Percentiles rank a stretch among this genome's conserved stretches.
Evolutionary conservation across 164 flowering plant genomes (phyloP).

Genomic region (Vitis cinerea): DNA sequence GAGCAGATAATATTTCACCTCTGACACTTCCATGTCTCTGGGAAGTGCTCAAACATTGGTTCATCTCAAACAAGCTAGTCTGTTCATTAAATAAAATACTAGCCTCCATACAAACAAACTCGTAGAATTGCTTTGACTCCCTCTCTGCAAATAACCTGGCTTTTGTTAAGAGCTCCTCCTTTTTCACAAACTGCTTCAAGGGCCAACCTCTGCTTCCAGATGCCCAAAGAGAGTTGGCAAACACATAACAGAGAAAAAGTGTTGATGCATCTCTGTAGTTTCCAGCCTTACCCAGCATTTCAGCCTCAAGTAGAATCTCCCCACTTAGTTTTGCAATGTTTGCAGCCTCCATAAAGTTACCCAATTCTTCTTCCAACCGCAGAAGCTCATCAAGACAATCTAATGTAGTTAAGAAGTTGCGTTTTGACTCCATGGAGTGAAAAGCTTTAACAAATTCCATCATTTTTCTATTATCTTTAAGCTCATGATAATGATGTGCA

Average conservation of each 20-base stretch:
- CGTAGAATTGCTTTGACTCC: constrained; percentile 21
- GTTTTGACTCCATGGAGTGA: constrained; percentile 29
- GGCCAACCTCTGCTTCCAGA: constrained; percentile 57
- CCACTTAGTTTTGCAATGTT: constrained; percentile 46
- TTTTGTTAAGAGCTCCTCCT: constrained; percentile 38
- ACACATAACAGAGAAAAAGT: constrained; percentile 36
- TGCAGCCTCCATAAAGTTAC: constrained; percentile 58
- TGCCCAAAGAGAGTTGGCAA: constrained; percentile 46
- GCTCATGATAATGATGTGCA: constrained; percentile 43
- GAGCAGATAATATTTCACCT: constrained; percentile 39
- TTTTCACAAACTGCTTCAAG: constrained; percentile 32
- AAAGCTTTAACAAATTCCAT: constrained; percentile 47
- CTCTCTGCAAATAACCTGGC: constrained; percentile 33
- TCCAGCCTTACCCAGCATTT: constrained; percentile 47
- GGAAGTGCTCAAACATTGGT: constrained; percentile 24
- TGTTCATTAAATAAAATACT: constrained; percentile 30
- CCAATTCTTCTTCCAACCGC: constrained; percentile 41
- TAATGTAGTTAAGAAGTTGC: constrained; percentile 27
- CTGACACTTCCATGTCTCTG: constrained; percentile 22
- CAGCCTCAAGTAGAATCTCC: constrained; percentile 43
- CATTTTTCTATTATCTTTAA: constrained; percentile 35
- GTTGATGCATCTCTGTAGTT: constrained; percentile 37
- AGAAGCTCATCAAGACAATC: constrained; percentile 50
- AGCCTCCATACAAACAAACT: constrained; percentile 34
- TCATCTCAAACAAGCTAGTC: constrained; percentile 24